Evolutionary conservation across 495 filamentous ascomycete species (phyloP), one percentile per base, ranked within the genome.

Genomic region (Annulohypoxylon bovei): DNA sequence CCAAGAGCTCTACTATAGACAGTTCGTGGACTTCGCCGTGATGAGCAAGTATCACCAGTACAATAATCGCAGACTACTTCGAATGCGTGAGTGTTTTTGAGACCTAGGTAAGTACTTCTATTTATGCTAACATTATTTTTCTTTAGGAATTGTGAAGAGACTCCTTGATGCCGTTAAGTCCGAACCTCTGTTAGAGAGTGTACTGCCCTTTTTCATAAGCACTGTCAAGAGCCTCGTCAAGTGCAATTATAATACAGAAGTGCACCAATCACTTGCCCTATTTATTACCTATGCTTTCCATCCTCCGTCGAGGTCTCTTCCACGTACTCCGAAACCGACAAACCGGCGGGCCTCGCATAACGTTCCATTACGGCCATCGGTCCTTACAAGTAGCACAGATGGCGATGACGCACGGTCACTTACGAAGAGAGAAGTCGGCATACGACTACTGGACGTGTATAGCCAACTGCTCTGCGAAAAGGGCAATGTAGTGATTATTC

Each of bases 281-380:
- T 98, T 95, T 68, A 92, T 99, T 65, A 97, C 95, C 0, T 98
- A 95, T 76, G 90, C 92, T 5, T 86, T 98, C 56, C 94, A 98
- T 75, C 90, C 90, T 60, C 85, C 82, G 0, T 61, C 80, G 4
- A 77, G 74, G 33, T 86, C 83, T 6, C 67, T 81, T n/a, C 80
- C 84, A 7, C 82, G 86, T 27, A 88, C 86, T 1, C 83, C 88
- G 7, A 85, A 82, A 69, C 70, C 82, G 75, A 81, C 54, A 73
- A 84, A 52, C 77, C 82, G 75, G 3, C 76, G 77, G 2, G 72
- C 72, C 20, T 70, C 67, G 4, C 57, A 62, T 40, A 62, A 56
- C 30, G 42, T 76, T 33, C 47, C 78, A 44, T 74, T 75, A 63
- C 73, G 79, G 14, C 78, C 79, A 1, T 76, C 77, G 0, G 57